These are phyloP conservation scores for Boletus pseudo-olivaceus DNA, from an alignment of 768 basidiomycete species.

Conservation along the genomic window DNA sequence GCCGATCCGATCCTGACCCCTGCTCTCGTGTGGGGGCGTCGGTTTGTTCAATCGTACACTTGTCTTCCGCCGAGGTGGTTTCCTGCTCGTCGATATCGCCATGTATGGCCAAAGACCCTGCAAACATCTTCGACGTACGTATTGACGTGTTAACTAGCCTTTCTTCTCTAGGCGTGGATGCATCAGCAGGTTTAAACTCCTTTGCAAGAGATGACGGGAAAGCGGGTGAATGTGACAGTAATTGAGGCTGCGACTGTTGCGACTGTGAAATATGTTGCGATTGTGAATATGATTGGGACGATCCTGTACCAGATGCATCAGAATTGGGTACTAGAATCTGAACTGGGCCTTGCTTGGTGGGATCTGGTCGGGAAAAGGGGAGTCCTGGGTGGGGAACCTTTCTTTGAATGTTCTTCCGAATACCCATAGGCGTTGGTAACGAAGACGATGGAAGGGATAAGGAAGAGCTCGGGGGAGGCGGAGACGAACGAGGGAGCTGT, in stretches of 20 bases:
- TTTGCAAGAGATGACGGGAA: slow-evolving; percentile 19
- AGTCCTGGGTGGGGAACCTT: slow-evolving; percentile 45
- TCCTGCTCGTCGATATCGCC: background rate
- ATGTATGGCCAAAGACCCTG: background rate
- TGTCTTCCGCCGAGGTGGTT: background rate
- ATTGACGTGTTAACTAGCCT: background rate
- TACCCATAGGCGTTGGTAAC: background rate
- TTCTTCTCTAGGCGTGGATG: slow-evolving; percentile 19
- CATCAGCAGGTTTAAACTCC: slow-evolving; percentile 18
- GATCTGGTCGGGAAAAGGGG: slow-evolving; percentile 31
- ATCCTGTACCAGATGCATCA: slow-evolving; percentile 43
- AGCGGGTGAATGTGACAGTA: slow-evolving; percentile 2
- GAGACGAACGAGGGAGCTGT: slow-evolving; percentile 8
- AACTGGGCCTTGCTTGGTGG: slow-evolving; percentile 32
- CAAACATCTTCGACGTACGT: slow-evolving; percentile 2
- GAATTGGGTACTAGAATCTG: slow-evolving; percentile 56
- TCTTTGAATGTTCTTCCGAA: slow-evolving; percentile 34
- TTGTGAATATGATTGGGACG: slow-evolving; percentile 32
- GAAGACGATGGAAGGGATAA: slow-evolving; percentile 6
- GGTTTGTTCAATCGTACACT: background rate
- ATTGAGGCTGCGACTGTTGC: slow-evolving; percentile 27
- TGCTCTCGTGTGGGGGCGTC: background rate
- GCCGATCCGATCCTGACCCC: background rate
- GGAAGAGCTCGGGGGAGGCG: slow-evolving; percentile 14
- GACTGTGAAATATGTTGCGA: slow-evolving; percentile 25